Conservation (phyloP, 148 eudicot genomes). For the Beta vulgaris region DNA sequence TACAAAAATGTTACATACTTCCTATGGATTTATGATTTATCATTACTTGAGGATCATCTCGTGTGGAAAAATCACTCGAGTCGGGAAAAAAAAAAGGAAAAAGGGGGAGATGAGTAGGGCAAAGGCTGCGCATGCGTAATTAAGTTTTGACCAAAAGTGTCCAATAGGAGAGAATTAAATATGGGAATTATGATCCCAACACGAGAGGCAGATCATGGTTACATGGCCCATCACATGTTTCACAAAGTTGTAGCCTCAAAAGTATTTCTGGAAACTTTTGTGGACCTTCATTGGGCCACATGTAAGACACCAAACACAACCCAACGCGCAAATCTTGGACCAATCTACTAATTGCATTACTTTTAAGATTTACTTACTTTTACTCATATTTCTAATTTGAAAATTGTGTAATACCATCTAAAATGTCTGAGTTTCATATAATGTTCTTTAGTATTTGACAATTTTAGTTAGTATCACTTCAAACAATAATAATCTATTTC, state of each 20-base stretch:
- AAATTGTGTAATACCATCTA: no score
- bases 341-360: neutral
- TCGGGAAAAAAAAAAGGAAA: no score
- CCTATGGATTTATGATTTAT: no score
- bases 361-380: neutral
- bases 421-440: no score
- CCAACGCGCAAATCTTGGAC: conserved; percentile 23
- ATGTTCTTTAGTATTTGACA: no score
- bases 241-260: conserved; percentile 22
- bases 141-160: conserved; percentile 5
- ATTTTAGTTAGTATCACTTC: no score
- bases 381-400: no score
- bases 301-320: neutral
- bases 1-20: neutral
- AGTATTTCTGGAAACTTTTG: conserved; percentile 20
- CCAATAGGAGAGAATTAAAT: neutral
- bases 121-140: conserved; percentile 30
- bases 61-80: conserved; percentile 23
- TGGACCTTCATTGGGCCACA: conserved; percentile 26
- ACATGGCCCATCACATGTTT: conserved; percentile 26
- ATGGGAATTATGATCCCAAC: conserved; percentile 7
- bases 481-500: no score
- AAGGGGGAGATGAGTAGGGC: neutral
- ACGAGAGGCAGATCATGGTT: conserved; percentile 1
- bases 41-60: conserved; percentile 18